Base-by-base conservation (phyloP, 306 rosid species). In the Potentilla sterilis region DNA sequence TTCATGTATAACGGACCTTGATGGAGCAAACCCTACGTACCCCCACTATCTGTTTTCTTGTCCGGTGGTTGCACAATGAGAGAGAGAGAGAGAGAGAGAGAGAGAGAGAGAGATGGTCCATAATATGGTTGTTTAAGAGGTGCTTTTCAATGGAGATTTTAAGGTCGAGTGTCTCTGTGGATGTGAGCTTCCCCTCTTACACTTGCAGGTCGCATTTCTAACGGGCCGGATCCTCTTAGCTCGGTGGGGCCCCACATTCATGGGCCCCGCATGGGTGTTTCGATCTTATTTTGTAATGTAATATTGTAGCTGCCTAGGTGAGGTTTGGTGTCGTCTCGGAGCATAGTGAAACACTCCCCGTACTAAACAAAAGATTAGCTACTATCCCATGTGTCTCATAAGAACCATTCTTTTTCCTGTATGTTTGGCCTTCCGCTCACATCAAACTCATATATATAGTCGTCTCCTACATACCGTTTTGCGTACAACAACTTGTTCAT, bases 141-240 rank as follows among this genome's bases (percentile, higher is more conserved):
- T 85, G 81, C 75, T 84, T 88, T 85, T 88, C 86, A 61, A 6
- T 57, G 84, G 89, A 86, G 89, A 87, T 85, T 89, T 72, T 89
- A 92, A 85, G 96, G 97, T 87, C 93, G 80, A 79, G 74, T 69
- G 96, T 89, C 96, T 70, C 79, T 87, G 91, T 92, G 83, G 96
- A 89, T 89, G 92, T 87, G 86, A 75, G 87, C 87, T 81, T 87
- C 83, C 82, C 62, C 88, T 83, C 87, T 87, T 82, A 73, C 91
- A 76, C 92, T 76, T 37, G 41, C 37, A 64, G 22, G n/a, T 37
- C 37, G 69, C 41, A 35, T 64, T 34, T 61, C 41, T 61, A 32
- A 58, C 64, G 37, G 37, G 64, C 34, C 63, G 91, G 90, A 0
- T 83, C 92, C 86, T 32, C 65, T 80, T 13, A 13, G 6, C 52